These are phyloP conservation scores for Hymenoscyphus repandus DNA, from an alignment of 2,329 filamentous ascomycete species.

Conservation along the genomic window DNA sequence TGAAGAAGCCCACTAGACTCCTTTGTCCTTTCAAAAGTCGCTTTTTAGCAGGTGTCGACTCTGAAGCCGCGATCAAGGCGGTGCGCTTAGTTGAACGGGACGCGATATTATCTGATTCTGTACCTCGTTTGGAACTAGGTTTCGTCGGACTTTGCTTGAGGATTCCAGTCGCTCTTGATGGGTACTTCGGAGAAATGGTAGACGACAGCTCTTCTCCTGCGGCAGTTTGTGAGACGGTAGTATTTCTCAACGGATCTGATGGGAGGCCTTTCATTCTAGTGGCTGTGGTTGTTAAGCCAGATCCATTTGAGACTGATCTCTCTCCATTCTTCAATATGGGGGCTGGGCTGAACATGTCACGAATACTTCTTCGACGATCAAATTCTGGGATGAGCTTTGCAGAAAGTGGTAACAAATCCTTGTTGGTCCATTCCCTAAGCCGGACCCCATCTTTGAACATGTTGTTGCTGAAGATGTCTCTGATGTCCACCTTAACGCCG, in stretches of 20 bases:
- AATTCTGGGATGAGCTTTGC: constrained; percentile 86
- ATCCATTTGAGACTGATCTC: constrained; percentile 3
- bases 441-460: constrained; percentile 65
- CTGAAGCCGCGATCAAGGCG: constrained; percentile 36
- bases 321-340: constrained; percentile 18
- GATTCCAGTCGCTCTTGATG: too few relatives aligned
- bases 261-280: too few relatives aligned
- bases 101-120: constrained; percentile 3
- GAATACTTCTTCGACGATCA: constrained; percentile 75
- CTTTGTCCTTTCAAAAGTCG: constrained; percentile 41
- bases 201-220: too few relatives aligned
- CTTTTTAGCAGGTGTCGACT: constrained; percentile 30
- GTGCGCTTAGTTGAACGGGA: constrained; percentile 41
- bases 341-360: constrained; percentile 81
- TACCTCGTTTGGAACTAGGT: constrained; percentile 15
- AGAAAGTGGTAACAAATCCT: constrained; percentile 67
- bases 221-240: too few relatives aligned
- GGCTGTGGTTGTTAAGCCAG: not conserved
- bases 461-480: constrained; percentile 76
- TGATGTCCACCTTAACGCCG: constrained; percentile 46
- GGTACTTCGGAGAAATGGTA: too few relatives aligned
- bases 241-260: too few relatives aligned
- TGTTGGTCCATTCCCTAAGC: constrained; percentile 58
- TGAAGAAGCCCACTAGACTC: constrained; percentile 72
- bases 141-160: constrained; percentile 5